phyloP scores from a whole-genome alignment of 495 filamentous ascomycete species.

The Penicillium coffeae region DNA sequence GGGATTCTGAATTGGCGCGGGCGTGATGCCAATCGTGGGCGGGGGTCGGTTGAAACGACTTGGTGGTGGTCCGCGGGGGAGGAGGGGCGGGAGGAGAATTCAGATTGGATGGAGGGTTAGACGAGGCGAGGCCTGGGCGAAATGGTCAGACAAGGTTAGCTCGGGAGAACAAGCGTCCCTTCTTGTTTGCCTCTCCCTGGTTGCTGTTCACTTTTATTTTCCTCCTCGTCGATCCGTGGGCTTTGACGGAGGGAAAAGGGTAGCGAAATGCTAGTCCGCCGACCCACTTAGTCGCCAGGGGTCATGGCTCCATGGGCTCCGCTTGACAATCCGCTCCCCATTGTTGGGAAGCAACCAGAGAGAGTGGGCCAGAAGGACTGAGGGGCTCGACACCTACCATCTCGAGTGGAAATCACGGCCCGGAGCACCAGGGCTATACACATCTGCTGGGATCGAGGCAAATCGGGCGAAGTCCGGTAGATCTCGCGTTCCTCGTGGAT shows the following conservation, averaged over 20 bases:
- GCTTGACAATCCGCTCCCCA: too few relatives aligned
- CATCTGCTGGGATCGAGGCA: constrained; percentile 69
- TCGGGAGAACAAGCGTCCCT: neutral
- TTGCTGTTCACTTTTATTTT: too few relatives aligned
- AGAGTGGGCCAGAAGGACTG: neutral
- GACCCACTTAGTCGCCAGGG: constrained; percentile 31
- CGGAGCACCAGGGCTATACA: constrained; percentile 74
- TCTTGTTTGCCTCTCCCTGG: neutral
- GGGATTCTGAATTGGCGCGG: constrained; percentile 36
- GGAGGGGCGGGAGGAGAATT: constrained; percentile 9
- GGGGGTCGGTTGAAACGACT: constrained; percentile 21
- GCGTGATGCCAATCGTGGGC: constrained; percentile 33
- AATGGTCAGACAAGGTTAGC: constrained; percentile 12
- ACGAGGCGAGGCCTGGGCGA: constrained; percentile 16
- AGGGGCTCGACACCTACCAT: constrained; percentile 63
- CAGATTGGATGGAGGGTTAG: constrained; percentile 11
- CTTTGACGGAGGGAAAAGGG: constrained; percentile 15
- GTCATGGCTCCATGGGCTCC: constrained; percentile 18
- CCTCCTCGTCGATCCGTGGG: constrained; percentile 20
- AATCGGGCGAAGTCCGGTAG: constrained; percentile 66
- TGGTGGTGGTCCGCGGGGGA: constrained; percentile 22
- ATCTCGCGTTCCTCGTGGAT: constrained; percentile 60
- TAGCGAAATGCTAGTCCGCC: constrained; percentile 32
- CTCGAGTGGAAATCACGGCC: constrained; percentile 58
- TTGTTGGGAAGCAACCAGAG: too few relatives aligned